Evolutionary conservation across 257 asterid species (phyloP).

Genomic region (Asclepias syriaca): DNA sequence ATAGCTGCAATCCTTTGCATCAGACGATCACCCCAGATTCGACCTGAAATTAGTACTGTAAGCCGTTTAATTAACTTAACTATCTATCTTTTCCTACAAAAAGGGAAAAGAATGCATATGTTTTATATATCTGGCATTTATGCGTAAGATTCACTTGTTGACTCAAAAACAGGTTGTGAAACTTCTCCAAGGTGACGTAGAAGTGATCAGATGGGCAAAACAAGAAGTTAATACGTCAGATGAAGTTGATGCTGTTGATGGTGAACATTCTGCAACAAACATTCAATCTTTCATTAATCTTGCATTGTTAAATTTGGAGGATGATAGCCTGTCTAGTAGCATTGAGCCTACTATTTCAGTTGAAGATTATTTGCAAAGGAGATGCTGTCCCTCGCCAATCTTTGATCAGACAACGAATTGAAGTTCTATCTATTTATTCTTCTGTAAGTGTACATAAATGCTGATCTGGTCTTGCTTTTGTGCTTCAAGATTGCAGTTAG

Average conservation of each 20-base stretch:
- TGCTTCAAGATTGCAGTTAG: slow-evolving; percentile 11
- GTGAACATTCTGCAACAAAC: slow-evolving; percentile 42
- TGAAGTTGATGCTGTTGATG: slow-evolving; percentile 32
- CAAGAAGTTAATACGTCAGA: slow-evolving; percentile 40
- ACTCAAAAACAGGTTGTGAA: slow-evolving; percentile 52
- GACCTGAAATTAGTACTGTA: slow-evolving; percentile 64
- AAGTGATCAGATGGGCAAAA: slow-evolving; percentile 49
- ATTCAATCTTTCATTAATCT: slow-evolving; percentile 77
- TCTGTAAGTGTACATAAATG: slow-evolving; percentile 20
- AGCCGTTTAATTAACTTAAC: slow-evolving; percentile 17
- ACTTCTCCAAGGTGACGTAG: slow-evolving; percentile 68
- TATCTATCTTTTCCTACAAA: background rate
- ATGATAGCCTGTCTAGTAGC: slow-evolving; percentile 59
- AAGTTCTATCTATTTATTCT: slow-evolving; percentile 13
- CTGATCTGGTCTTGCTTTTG: slow-evolving; percentile 9
- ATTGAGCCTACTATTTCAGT: slow-evolving; percentile 67
- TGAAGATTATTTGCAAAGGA: slow-evolving; percentile 71
- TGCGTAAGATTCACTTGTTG: slow-evolving; percentile 1
- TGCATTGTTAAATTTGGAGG: slow-evolving; percentile 67
- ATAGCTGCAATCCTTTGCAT: slow-evolving; percentile 78
- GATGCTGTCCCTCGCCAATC: slow-evolving; percentile 84
- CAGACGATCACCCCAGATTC: slow-evolving; percentile 55
- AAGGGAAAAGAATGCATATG: background rate
- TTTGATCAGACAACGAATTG: slow-evolving; percentile 33
- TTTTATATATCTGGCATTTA: background rate